A percentile compares a stretch with the other conserved stretches of the same genome.
These are phyloP conservation scores for Cytidiella melzeri DNA, from an alignment of 768 basidiomycete species.

Conservation along the genomic window DNA sequence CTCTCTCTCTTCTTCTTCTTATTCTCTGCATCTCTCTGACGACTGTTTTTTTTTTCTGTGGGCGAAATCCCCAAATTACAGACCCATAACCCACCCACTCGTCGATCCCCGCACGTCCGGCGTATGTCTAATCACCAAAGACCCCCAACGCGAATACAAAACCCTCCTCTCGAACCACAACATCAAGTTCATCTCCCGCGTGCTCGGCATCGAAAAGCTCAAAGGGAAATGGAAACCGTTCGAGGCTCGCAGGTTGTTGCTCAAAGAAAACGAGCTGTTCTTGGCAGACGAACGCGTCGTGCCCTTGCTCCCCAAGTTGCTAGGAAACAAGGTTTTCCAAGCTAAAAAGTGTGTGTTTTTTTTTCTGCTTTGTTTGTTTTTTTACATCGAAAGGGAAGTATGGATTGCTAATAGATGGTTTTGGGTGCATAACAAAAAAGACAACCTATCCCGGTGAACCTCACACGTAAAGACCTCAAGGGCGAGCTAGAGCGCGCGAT, in stretches of 20 bases:
- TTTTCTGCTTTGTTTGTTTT: conserved; percentile 1
- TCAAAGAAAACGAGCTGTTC: conserved; percentile 89
- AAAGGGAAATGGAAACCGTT: conserved; percentile 89
- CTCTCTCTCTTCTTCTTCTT: neutral
- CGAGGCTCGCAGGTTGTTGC: conserved; percentile 74
- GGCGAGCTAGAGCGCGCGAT: conserved; percentile 89
- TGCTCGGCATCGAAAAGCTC: conserved; percentile 87
- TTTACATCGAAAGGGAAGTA: no score
- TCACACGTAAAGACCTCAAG: conserved; percentile 87
- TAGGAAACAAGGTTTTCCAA: conserved; percentile 88
- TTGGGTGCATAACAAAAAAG: conserved; percentile 33
- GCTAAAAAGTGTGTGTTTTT: conserved; percentile 79
- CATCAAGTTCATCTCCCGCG: conserved; percentile 86
- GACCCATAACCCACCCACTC: conserved; percentile 74
- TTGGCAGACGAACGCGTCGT: conserved; percentile 89
- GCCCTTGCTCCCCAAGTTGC: conserved; percentile 76
- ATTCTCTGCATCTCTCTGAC: neutral
- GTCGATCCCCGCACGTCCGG: conserved; percentile 77
- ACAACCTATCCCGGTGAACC: conserved; percentile 91
- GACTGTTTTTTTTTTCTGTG: conserved; percentile 4
- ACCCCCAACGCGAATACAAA: conserved; percentile 95
- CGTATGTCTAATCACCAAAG: conserved; percentile 91
- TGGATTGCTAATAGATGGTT: neutral
- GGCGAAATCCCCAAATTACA: no score
- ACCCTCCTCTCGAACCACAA: conserved; percentile 73